These are phyloP conservation scores for Gymnopilus dilepis DNA, from an alignment of 768 basidiomycete genomes.

Conservation along the genomic window DNA sequence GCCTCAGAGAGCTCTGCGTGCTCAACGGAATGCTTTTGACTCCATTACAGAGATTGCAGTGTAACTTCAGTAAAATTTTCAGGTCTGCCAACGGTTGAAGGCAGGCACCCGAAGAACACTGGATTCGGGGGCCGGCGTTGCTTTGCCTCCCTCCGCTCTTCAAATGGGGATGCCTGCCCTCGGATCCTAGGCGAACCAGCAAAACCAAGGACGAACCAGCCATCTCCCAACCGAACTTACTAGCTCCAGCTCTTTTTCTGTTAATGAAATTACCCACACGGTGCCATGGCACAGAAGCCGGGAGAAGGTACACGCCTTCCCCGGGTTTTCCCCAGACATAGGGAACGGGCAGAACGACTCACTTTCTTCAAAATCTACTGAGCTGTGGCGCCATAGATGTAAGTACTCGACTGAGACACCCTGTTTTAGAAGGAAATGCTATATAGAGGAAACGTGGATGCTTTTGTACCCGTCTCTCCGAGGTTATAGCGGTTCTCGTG, in stretches of 20 bases:
- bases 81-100: no score
- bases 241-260: conserved; percentile 1
- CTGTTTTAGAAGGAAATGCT: conserved; percentile 3
- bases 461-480: conserved; percentile 1
- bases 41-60: no score
- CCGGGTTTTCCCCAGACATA: not conserved
- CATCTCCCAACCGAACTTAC: not conserved
- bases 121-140: not conserved
- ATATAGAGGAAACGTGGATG: not conserved
- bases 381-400: not conserved
- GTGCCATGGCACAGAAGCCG: conserved; percentile 3
- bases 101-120: not conserved
- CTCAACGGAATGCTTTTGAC: no score
- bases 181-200: conserved; percentile 1
- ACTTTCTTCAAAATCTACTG: not conserved
- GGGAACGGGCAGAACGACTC: not conserved
- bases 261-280: conserved; percentile 5
- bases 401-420: not conserved
- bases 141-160: not conserved
- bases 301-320: not conserved
- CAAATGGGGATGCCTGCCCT: not conserved
- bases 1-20: no score
- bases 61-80: no score
- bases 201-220: not conserved
- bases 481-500: conserved; percentile 4